Evolutionary conservation across 2,329 filamentous ascomycete genomes (phyloP).

Genomic region (Ascochyta rabiei): DNA sequence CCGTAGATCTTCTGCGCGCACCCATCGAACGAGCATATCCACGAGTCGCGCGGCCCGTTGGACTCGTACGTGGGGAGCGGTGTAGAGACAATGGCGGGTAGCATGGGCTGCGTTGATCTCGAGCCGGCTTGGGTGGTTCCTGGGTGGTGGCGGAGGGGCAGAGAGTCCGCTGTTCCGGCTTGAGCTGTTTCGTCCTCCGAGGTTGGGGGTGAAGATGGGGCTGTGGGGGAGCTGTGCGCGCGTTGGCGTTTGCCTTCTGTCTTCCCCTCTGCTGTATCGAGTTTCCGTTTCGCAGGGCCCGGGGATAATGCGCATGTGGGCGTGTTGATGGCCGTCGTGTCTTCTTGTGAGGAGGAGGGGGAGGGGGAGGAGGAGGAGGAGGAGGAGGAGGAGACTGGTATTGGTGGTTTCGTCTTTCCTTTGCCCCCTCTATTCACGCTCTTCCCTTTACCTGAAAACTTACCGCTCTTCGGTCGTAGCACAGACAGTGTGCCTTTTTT

Average conservation of each 20-base stretch:
- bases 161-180: slow-evolving; percentile 22
- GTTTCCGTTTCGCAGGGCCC: slow-evolving; percentile 38
- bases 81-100: slow-evolving; percentile 33
- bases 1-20: slow-evolving; percentile 69
- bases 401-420: slow-evolving; percentile 30
- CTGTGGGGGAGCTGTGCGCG: slow-evolving; percentile 27
- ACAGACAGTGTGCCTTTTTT: slow-evolving; percentile 43
- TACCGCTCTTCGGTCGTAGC: slow-evolving; percentile 44
- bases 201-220: slow-evolving; percentile 30
- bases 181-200: slow-evolving; percentile 21
- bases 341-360: too few relatives aligned
- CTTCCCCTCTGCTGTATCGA: slow-evolving; percentile 18
- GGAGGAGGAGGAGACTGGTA: slow-evolving; percentile 21
- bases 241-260: slow-evolving; percentile 37
- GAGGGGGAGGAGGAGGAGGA: slow-evolving; percentile 21
- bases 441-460: slow-evolving; percentile 43
- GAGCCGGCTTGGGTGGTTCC: slow-evolving; percentile 10
- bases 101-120: slow-evolving; percentile 13
- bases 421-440: slow-evolving; percentile 31
- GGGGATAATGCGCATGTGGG: slow-evolving; percentile 37
- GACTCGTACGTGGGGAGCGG: slow-evolving; percentile 43
- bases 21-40: slow-evolving; percentile 68
- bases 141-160: slow-evolving; percentile 36
- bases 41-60: slow-evolving; percentile 66
- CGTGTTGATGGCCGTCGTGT: slow-evolving; percentile 38